Evolutionary conservation across 2,329 filamentous ascomycete genomes (phyloP), one percentile per base, ranked within the genome.

Genomic region (Meredithiella fracta): DNA sequence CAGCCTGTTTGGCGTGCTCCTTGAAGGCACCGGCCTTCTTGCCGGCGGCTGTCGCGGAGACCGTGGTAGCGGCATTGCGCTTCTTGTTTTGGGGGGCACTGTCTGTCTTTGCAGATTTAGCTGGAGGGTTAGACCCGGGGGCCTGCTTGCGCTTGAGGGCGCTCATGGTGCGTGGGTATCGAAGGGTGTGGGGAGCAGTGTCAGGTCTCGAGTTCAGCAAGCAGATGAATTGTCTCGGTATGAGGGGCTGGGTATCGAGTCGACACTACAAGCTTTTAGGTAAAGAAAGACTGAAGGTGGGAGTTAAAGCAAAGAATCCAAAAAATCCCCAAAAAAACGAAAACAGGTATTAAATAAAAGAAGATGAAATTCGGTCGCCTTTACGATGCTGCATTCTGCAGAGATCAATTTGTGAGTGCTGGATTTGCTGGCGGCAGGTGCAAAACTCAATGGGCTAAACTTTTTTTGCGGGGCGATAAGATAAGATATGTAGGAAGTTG

Each of bases 81-180:
- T 77, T 78, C 49, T 74, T 70, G 23, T 74, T 73, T 56, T 73
- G 67, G 38, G 69, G 66, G 54, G 72, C 70, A 61, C 20, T 51
- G 11, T 29, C 26, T 11, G 25, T 71, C 69, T 75, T 76, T 51
- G 71, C 67, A 38, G 70, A 68, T 62, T 78, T 78, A 20, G 73
- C 61, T 55, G 73, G 67, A 56, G 73, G 70, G 64, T 73, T 67
- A 63, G 69, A 73, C 42, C 70, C 73, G 22, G 76, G 76, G 63
- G 73, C 74, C 66, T 76, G 75, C 67, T 80, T 80, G 63, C 77
- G 70, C 64, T 80, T 80, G 29, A 78, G 69, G 54, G 73, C 71
- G 64, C 73, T 75, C 77, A 80, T 80, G 50, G 20, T 52, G 17
- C 17, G 50, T 22, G 31, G 50, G 31, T 31, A 17, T 25, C 29